Evolutionary conservation across 2,329 filamentous ascomycete genomes (phyloP).

Genomic region (Ascocoryne sarcoides): DNA sequence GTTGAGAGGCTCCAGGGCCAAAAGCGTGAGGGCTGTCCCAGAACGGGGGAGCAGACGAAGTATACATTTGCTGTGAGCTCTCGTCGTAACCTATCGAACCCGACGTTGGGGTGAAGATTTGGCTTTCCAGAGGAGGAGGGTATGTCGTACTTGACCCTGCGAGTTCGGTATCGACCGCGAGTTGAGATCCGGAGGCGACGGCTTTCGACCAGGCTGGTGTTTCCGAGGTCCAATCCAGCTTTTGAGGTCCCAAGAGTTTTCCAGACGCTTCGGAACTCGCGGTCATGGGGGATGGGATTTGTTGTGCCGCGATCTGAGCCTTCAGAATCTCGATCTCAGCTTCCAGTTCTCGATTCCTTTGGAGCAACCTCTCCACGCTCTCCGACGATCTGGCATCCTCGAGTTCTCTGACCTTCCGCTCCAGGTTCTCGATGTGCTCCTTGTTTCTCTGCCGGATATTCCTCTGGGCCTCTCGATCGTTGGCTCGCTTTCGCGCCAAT

Average conservation of each 20-base stretch:
- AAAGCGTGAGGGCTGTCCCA: slow-evolving; percentile 22
- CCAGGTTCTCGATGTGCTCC: slow-evolving; percentile 55
- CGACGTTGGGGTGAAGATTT: slow-evolving; percentile 9
- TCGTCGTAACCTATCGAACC: slow-evolving; percentile 13
- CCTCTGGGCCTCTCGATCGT: slow-evolving; percentile 83
- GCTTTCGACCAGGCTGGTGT: slow-evolving; percentile 6
- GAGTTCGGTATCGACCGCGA: slow-evolving; percentile 7
- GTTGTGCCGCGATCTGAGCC: slow-evolving; percentile 17
- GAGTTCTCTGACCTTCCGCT: slow-evolving; percentile 26
- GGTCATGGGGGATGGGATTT: slow-evolving; percentile 4
- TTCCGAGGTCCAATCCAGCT: slow-evolving; percentile 20
- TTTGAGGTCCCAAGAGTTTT: slow-evolving; percentile 19
- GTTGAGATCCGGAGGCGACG: background rate
- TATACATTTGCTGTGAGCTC: slow-evolving; percentile 14
- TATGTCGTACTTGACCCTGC: slow-evolving; percentile 9
- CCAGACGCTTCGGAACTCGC: slow-evolving; percentile 15
- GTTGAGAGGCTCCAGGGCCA: slow-evolving; percentile 10
- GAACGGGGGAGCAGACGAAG: slow-evolving; percentile 9
- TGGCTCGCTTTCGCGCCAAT: slow-evolving; percentile 79
- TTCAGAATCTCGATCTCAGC: slow-evolving; percentile 22
- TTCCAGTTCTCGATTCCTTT: slow-evolving; percentile 26
- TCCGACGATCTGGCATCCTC: slow-evolving; percentile 18
- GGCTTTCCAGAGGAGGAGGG: slow-evolving; percentile 7
- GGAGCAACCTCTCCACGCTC: slow-evolving; percentile 37
- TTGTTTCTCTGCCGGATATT: slow-evolving; percentile 82